A percentile compares a stretch with the other conserved stretches of the same genome.
These are phyloP conservation scores for Schwanniomyces occidentalis DNA, from an alignment of 805 yeast genomes.

Conservation along the genomic window DNA sequence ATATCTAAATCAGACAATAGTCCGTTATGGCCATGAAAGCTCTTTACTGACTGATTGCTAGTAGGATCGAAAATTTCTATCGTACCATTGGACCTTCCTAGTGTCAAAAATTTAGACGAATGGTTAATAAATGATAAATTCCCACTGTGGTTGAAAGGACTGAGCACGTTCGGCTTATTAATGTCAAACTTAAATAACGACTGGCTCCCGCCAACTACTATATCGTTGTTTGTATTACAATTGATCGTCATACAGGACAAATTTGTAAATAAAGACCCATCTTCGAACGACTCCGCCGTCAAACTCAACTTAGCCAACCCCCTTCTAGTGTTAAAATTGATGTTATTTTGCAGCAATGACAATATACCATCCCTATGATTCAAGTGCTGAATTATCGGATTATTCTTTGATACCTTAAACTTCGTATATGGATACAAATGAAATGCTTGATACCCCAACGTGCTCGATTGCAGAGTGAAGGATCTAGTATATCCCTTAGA, in stretches of 20 bases:
- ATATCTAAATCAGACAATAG: slow-evolving; percentile 64
- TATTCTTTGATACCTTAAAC: slow-evolving; percentile 26
- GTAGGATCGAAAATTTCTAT: slow-evolving; percentile 65
- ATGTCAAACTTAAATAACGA: slow-evolving; percentile 34
- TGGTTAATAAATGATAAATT: slow-evolving; percentile 48
- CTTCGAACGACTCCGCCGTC: slow-evolving; percentile 12
- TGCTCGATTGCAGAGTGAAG: slow-evolving; percentile 23
- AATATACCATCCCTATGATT: slow-evolving; percentile 35
- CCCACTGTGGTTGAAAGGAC: slow-evolving; percentile 40
- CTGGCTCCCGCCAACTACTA: slow-evolving; percentile 25
- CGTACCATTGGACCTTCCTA: slow-evolving; percentile 61
- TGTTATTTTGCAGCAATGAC: slow-evolving; percentile 29
- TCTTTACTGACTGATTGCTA: slow-evolving; percentile 45
- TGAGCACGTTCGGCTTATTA: slow-evolving; percentile 24
- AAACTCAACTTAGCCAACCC: slow-evolving; percentile 28
- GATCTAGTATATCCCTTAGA: slow-evolving; percentile 48
- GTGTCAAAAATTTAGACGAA: slow-evolving; percentile 49
- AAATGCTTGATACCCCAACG: slow-evolving; percentile 17
- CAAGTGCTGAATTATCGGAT: slow-evolving; percentile 29
- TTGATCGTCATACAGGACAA: slow-evolving; percentile 35
- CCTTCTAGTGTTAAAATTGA: slow-evolving; percentile 35
- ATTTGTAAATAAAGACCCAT: slow-evolving; percentile 15
- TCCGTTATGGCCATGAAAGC: slow-evolving; percentile 61
- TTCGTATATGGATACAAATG: slow-evolving; percentile 38
- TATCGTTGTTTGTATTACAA: slow-evolving; percentile 28